Evolutionary conservation across 768 basidiomycete genomes (phyloP).

Genomic region (Macrolepiota albuminosa): DNA sequence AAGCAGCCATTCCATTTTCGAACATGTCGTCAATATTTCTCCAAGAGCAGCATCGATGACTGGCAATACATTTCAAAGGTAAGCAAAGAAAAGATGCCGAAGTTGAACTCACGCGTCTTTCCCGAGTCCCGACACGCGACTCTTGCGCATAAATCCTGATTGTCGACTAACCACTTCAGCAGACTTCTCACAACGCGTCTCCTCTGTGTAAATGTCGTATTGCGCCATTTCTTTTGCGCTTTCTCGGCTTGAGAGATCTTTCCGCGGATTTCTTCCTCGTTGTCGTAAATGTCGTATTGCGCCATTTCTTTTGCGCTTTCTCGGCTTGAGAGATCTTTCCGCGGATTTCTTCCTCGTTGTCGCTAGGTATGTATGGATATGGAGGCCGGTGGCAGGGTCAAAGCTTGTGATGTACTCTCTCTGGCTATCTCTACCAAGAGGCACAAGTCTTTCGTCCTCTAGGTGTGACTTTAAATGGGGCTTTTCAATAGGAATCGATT

Average conservation of each 20-base stretch:
- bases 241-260: conserved; percentile 63
- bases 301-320: conserved; percentile 70
- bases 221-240: conserved; percentile 72
- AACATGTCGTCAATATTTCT: conserved; percentile 91
- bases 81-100: neutral
- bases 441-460: conserved; percentile 47
- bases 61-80: conserved; percentile 22
- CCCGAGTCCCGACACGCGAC: conserved; percentile 93
- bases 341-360: conserved; percentile 65
- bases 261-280: conserved; percentile 59
- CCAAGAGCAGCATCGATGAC: conserved; percentile 94
- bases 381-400: conserved; percentile 85
- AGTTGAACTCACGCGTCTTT: conserved; percentile 71
- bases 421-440: conserved; percentile 37
- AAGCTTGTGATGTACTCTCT: conserved; percentile 83
- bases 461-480: conserved; percentile 66
- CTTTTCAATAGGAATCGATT: conserved; percentile 47
- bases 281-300: conserved; percentile 70
- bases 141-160: conserved; percentile 80
- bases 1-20: conserved; percentile 91
- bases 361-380: conserved; percentile 78
- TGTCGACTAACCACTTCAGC: conserved; percentile 88
- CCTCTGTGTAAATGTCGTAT: conserved; percentile 74
- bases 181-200: conserved; percentile 82
- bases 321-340: conserved; percentile 65